Evolutionary conservation across 2,329 filamentous ascomycete species (phyloP).

Genomic region (Sporothrix mexicana): DNA sequence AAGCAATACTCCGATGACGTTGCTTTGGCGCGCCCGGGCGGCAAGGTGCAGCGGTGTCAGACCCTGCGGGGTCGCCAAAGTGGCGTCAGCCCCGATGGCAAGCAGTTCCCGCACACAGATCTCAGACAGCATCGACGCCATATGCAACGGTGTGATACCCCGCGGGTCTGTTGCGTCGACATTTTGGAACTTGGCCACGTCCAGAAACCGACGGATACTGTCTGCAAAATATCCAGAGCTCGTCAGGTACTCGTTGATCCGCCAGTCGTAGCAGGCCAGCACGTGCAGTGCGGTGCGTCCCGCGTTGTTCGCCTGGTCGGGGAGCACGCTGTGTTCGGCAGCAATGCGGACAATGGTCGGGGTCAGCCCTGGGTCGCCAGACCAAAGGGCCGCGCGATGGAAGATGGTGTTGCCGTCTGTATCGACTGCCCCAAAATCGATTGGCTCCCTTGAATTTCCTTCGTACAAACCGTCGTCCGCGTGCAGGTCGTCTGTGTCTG

Average conservation of each 20-base stretch:
- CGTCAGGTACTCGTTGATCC: no score
- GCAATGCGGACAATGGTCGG: not conserved
- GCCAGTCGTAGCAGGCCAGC: not conserved
- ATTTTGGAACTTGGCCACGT: no score
- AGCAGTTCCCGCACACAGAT: not conserved
- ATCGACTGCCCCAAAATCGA: no score
- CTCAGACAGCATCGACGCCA: not conserved
- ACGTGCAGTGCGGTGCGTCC: not conserved
- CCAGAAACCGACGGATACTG: no score
- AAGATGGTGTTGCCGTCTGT: not conserved
- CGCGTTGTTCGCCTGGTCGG: not conserved
- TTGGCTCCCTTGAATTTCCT: no score
- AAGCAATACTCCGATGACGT: not conserved
- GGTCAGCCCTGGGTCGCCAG: not conserved
- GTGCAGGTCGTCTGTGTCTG: no score
- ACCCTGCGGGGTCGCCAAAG: not conserved
- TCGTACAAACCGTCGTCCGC: no score
- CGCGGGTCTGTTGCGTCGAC: not conserved
- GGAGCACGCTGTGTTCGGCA: not conserved
- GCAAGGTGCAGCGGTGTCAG: not conserved
- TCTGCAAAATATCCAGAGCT: no score
- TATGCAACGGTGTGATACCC: not conserved
- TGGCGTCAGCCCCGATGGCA: not conserved
- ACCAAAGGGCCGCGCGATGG: not conserved
- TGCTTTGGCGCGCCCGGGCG: constrained; percentile 4